Base-by-base conservation (phyloP, 139 green algal genomes). In the Ulvella scutata region DNA sequence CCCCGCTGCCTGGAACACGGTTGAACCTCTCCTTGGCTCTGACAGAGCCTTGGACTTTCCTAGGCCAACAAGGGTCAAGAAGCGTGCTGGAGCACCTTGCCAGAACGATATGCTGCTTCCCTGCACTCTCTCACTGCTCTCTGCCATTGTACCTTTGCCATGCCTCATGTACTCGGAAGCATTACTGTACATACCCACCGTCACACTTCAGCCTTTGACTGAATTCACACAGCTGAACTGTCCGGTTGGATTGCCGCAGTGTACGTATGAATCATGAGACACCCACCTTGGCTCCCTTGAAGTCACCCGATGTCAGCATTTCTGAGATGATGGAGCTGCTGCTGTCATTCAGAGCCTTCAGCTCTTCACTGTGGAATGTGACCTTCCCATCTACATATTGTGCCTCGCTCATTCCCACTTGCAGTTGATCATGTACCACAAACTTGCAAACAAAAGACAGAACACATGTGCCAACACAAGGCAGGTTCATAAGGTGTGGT, bases 61-160 rank as follows among this genome's bases (percentile, higher is more conserved):
- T 62, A 97, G 61, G 10, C 92, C 92, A 3, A 90, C 78, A 28
- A 97, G 67, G 3, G 75, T 85, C 1, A 96, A 61, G 40, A 79
- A 82, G 36, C 73, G 78, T 35, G 76, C n/a, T 29, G 73, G 72
- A 62, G 80, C 44, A 26, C 78, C 75, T 3, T 75, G 23, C 0
- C 77, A 78, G 35, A 76, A 43, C 34, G 61, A 62, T 35, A 76
- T 62, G 10, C 61, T 78, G 43, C 72, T 82, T 35, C 83, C 83
- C 77, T 86, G 51, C 20, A 67, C 17, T 59, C 40, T 73, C 36
- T 72, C 26, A 10, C 10, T 34, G 10, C 44, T n/a, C 4, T 26
- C 43, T 43, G 13, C n/a, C 13, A 23, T 61, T 6, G 20, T 37
- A 4, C 39, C 17, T 4, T 35, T 21, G 0, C 21, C 33, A 40